A percentile compares a stretch with the other conserved stretches of the same genome.
phyloP scores from a whole-genome alignment of 768 basidiomycete genomes.

The Rhizopogon sp. region DNA sequence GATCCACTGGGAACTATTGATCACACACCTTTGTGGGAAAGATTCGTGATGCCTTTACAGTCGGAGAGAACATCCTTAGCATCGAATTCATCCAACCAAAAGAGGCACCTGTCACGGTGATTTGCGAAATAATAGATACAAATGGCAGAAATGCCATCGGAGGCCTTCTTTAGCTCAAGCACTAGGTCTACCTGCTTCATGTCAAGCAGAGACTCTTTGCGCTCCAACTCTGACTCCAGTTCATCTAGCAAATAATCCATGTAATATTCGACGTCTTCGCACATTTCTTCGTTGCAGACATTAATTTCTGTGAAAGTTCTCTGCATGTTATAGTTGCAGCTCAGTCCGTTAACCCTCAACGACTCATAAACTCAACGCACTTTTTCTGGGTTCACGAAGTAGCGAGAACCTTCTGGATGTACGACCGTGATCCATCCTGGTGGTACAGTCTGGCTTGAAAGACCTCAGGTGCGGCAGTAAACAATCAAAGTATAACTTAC shows the following conservation, averaged over 20 bases:
- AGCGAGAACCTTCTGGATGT: conserved; percentile 60
- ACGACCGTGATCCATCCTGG: conserved; percentile 39
- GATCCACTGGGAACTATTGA: not conserved
- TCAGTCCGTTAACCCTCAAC: not conserved
- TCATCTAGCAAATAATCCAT: conserved; percentile 12
- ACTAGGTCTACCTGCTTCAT: conserved; percentile 37
- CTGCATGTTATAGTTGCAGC: conserved; percentile 24
- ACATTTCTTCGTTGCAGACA: conserved; percentile 33
- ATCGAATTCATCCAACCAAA: conserved; percentile 46
- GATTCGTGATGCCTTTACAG: conserved; percentile 13
- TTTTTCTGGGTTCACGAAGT: conserved; percentile 44
- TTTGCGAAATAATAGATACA: conserved; percentile 50
- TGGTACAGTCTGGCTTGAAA: conserved; percentile 4
- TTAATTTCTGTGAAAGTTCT: conserved; percentile 52
- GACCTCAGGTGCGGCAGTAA: not conserved
- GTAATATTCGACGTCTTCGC: conserved; percentile 31
- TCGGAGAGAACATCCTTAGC: conserved; percentile 24
- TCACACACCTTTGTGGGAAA: conserved; percentile 20
- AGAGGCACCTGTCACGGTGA: conserved; percentile 40
- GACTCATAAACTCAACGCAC: conserved; percentile 24
- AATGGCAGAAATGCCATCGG: conserved; percentile 10
- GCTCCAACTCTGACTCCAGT: conserved; percentile 8
- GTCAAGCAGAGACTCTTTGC: conserved; percentile 19
- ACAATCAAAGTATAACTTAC: not conserved
- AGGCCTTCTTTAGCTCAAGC: conserved; percentile 32